phyloP scores from a whole-genome alignment of 768 basidiomycete genomes.

The Roridomyces roridus region DNA sequence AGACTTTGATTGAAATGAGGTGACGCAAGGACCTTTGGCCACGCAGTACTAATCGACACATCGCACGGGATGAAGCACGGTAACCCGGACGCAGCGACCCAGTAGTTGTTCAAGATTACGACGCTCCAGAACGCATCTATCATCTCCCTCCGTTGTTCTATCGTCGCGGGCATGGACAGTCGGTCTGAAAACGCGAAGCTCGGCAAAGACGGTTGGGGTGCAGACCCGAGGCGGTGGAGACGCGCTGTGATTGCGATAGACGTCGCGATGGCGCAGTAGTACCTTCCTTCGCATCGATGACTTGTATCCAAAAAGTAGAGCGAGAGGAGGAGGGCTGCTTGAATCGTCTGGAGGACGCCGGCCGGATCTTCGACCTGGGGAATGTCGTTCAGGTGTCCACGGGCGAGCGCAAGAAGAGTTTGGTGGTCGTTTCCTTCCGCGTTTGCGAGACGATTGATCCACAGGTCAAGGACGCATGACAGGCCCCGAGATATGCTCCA shows the following conservation, averaged over 20 bases:
- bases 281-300: background rate
- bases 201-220: background rate
- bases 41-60: slow-evolving; percentile 38
- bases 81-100: slow-evolving; percentile 30
- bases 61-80: slow-evolving; percentile 28
- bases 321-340: background rate
- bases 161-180: slow-evolving; percentile 27
- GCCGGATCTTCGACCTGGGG: no score
- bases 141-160: slow-evolving; percentile 36
- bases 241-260: no score
- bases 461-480: slow-evolving; percentile 32
- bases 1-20: no score
- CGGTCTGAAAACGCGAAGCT: background rate
- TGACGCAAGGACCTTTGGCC: slow-evolving; percentile 46
- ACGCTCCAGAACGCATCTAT: slow-evolving; percentile 43
- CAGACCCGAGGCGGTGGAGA: no score
- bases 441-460: slow-evolving; percentile 25
- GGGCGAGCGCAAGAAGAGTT: no score
- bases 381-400: no score
- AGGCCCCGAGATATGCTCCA: slow-evolving; percentile 25
- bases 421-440: slow-evolving; percentile 9
- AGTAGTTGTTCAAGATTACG: slow-evolving; percentile 39
- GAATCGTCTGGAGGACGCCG: background rate
- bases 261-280: no score
- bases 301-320: background rate